Conservation (phyloP, 768 basidiomycete species). For the Tephrocybe sp. region DNA sequence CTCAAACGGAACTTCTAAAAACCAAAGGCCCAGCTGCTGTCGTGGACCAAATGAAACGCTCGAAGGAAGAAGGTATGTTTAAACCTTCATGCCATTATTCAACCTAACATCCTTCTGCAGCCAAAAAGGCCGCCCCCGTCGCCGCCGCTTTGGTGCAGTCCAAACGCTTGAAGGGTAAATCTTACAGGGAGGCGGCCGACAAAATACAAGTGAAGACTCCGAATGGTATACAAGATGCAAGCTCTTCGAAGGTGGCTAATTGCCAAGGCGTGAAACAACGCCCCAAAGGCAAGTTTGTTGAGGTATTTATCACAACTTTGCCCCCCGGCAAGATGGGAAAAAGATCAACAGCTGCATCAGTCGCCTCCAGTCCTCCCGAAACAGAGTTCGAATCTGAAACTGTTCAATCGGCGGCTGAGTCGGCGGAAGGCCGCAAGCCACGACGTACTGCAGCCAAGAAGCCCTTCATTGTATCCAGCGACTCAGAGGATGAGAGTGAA, state of each 20-base stretch:
- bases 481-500: conserved; percentile 41
- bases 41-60: conserved; percentile 61
- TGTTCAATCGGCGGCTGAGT: conserved; percentile 21
- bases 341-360: conserved; percentile 30
- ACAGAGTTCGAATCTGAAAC: conserved; percentile 37
- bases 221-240: conserved; percentile 14
- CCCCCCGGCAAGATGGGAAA: conserved; percentile 21
- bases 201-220: conserved; percentile 27
- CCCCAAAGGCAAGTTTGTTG: conserved; percentile 29
- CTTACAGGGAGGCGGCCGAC: conserved; percentile 63
- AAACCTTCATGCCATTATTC: conserved; percentile 2
- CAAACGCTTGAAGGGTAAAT: conserved; percentile 76
- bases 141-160: conserved; percentile 41
- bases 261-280: conserved; percentile 12
- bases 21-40: conserved; percentile 64
- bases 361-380: conserved; percentile 32
- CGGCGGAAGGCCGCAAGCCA: conserved; percentile 30
- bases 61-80: conserved; percentile 56
- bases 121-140: conserved; percentile 51
- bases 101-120: too few species aligned
- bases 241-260: conserved; percentile 8
- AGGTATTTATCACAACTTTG: conserved; percentile 53
- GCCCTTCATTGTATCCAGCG: conserved; percentile 53
- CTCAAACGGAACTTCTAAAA: conserved; percentile 69
- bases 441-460: conserved; percentile 40